A percentile compares a stretch with the other conserved stretches of the same genome.
These are phyloP conservation scores for Taiozyma onychis DNA, from an alignment of 1,139 yeast genomes.

Conservation along the genomic window DNA sequence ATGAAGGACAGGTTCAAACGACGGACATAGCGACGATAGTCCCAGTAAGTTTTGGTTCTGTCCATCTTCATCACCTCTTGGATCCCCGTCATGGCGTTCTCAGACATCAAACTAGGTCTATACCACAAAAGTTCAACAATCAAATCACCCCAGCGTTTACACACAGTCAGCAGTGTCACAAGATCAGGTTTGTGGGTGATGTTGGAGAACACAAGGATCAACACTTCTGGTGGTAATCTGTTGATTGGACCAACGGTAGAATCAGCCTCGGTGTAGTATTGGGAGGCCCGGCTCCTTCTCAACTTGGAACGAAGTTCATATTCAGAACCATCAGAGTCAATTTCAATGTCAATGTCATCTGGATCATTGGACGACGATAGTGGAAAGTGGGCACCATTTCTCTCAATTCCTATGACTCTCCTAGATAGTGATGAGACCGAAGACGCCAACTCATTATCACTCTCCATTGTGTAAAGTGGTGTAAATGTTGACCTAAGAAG, in stretches of 20 bases:
- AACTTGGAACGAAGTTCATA: constrained; percentile 7
- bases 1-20: constrained; percentile 77
- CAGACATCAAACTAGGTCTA: constrained; percentile 72
- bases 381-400: background rate
- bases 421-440: constrained; percentile 19
- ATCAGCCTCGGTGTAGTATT: background rate
- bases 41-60: constrained; percentile 51
- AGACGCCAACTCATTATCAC: constrained; percentile 20
- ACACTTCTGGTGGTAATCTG: constrained; percentile 74
- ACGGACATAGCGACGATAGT: constrained; percentile 70
- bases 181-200: constrained; percentile 60
- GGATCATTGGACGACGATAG: background rate
- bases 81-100: constrained; percentile 41
- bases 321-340: constrained; percentile 12
- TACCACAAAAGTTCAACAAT: constrained; percentile 85
- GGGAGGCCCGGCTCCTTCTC: constrained; percentile 3
- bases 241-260: constrained; percentile 39
- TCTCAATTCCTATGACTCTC: constrained; percentile 5
- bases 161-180: constrained; percentile 65
- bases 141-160: constrained; percentile 75
- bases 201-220: constrained; percentile 64
- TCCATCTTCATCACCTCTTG: constrained; percentile 49
- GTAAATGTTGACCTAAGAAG: background rate
- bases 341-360: constrained; percentile 9
- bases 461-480: constrained; percentile 14